A percentile compares a stretch with the other conserved stretches of the same genome.
Conservation (phyloP, 345 rosid species). For the Anacardium occidentale region DNA sequence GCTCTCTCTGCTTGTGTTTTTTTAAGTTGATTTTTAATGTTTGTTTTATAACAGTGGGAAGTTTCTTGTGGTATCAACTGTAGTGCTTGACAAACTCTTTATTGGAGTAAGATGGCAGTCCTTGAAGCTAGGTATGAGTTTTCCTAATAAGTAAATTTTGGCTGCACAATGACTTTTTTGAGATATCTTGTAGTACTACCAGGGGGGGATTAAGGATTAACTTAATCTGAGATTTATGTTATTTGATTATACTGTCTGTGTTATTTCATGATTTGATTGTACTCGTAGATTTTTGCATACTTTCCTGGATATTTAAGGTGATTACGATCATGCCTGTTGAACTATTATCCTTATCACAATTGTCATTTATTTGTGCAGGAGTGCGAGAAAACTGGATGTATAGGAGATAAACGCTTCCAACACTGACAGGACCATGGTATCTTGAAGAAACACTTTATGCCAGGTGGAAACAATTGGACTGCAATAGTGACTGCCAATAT, state of each 20-base stretch:
- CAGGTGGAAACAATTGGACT: constrained; percentile 92
- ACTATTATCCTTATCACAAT: constrained; percentile 6
- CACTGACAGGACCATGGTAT: constrained; percentile 91
- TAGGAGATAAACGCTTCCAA: constrained; percentile 70
- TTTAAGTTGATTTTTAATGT: no score
- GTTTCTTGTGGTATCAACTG: neutral
- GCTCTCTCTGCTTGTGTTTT: neutral
- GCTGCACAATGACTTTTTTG: neutral
- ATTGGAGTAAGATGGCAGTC: neutral
- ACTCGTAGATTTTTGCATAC: neutral
- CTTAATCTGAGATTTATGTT: neutral
- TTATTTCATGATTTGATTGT: neutral
- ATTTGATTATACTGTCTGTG: constrained; percentile 2
- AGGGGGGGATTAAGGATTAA: neutral
- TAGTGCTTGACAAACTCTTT: neutral
- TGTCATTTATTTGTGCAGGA: constrained; percentile 40
- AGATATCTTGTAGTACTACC: neutral
- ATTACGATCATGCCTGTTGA: neutral
- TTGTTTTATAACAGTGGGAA: neutral
- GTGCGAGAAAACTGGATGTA: constrained; percentile 82
- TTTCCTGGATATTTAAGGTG: neutral
- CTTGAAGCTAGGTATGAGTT: neutral
- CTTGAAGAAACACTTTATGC: constrained; percentile 83
- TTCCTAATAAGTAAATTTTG: neutral
- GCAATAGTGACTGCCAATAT: constrained; percentile 63